Percentiles rank a stretch among this genome's conserved stretches.
Conservation (phyloP, 75 land plant genomes). For the Adiantum capillusveneris region DNA sequence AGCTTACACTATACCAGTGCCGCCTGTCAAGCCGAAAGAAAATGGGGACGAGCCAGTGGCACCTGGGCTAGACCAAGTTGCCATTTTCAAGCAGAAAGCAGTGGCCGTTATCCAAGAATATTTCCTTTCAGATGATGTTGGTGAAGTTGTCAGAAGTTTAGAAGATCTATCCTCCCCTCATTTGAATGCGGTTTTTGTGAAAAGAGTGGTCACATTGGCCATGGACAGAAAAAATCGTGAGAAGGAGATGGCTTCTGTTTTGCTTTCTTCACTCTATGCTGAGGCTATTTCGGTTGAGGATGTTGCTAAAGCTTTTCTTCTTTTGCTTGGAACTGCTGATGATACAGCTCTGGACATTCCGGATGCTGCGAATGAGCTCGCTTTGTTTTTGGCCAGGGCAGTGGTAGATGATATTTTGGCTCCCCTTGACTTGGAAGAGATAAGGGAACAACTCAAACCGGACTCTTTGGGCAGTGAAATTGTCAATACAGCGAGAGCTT, state of each 20-base stretch:
- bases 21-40: background rate
- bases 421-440: slow-evolving; percentile 82
- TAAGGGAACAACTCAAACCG: slow-evolving; percentile 44
- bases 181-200: slow-evolving; percentile 35
- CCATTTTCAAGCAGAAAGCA: slow-evolving; percentile 25
- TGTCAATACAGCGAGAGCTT: slow-evolving; percentile 58
- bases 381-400: slow-evolving; percentile 83
- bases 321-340: slow-evolving; percentile 85
- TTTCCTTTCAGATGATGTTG: slow-evolving; percentile 37
- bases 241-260: slow-evolving; percentile 61
- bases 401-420: slow-evolving; percentile 90
- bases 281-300: slow-evolving; percentile 42
- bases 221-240: slow-evolving; percentile 62
- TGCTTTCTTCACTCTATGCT: slow-evolving; percentile 47
- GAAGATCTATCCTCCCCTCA: slow-evolving; percentile 38
- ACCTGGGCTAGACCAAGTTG: slow-evolving; percentile 11
- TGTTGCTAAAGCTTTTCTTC: slow-evolving; percentile 61
- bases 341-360: slow-evolving; percentile 88
- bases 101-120: slow-evolving; percentile 36
- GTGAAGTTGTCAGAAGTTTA: slow-evolving; percentile 31
- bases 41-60: background rate
- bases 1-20: slow-evolving; percentile 27
- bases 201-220: slow-evolving; percentile 49
- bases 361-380: slow-evolving; percentile 81
- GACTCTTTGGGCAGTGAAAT: slow-evolving; percentile 72